Evolutionary conservation across 140 eudicot genomes (phyloP), one percentile per base, ranked within the genome.

Genomic region (Senecio squalidus): DNA sequence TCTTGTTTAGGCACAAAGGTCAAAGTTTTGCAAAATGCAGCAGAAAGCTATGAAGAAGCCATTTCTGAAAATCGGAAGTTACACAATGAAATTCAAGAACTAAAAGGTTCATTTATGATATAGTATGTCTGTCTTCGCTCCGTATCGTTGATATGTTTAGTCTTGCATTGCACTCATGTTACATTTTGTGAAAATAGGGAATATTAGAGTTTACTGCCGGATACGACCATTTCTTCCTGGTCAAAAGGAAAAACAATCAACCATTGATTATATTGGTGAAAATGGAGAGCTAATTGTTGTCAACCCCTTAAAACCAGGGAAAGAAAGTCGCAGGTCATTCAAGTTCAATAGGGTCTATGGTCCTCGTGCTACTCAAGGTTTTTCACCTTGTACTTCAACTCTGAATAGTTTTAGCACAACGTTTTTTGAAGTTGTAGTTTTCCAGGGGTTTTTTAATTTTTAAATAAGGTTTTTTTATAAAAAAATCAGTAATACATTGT

Each of bases 291-390:
- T 92, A 34, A 50, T 73, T 64, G 75, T 92, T 68, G 55, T 59
- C 29, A 88, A 88, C 68, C 96, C 96, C 44, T 56, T 88, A 64
- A 92, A 82, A 82, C 89, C 68, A 47, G 95, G 91, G 50, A 92
- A 82, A 71, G 99, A 92, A 62, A 76, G 80, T 18, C 85, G 77
- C 13, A 80, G 84, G 36, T 72, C 87, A 50, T 88, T 92, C 62
- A 92, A 71, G 85, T 92, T 82, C 71, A 85, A 88, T 61, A 92
- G 84, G 90, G 99, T 92, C 66, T 92, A 82, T 72, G 90, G 89
- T 43, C 87, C 93, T 52, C 46, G 60, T 29, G 75, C 96, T 67
- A 84, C 95, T 75, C 99, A 92, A 92, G 99, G 99, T 92, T 57
- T 64, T 33, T 26, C 27, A 18, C 65, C 53, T 53, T 40, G 14